Base-by-base conservation (phyloP, 495 filamentous ascomycete genomes). In the Lasiosphaeriaceae sp. region DNA sequence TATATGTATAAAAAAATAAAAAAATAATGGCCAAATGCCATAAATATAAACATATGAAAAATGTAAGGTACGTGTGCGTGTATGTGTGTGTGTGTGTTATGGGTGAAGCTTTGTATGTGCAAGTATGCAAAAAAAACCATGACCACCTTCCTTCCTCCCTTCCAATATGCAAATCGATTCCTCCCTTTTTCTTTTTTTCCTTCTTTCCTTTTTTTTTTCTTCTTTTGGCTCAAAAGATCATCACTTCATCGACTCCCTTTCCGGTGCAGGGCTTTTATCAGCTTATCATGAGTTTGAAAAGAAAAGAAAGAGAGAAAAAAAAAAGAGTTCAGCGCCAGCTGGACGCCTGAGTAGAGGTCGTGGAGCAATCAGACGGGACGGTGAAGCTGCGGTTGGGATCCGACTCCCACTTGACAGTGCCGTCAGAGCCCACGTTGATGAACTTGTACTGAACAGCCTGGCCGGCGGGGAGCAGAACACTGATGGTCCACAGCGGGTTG, bases 401-500 rank as follows among this genome's bases (percentile, higher is more conserved):
- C 29, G 76, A 73, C 68, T 89, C 86, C 87, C 86, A 89, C 19
- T 59, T 69, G 1, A 87, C 73, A 2, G 66, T 65, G 3, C 84
- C 81, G 64, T 83, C 77, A 2, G 70, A 65, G 47, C 75, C 71
- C 34, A 85, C 72, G 8, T 79, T 78, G 55, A 90, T 82, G 61
- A 82, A 92, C 72, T 90, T 90, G 64, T 90, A 90, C 67, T 85
- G 58, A 26, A 90, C 74, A 7, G 58, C 63, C 44, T 72, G 69
- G 1, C 86, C 84, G 0, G 78, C 77, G 0, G 77, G 66, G 2
- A 89, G 59, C 2, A 63, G 67, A 4, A 86, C 58, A 0, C 79
- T 80, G 1, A 66, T 78, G 45, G 55, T 77, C 86, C 86, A 90
- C 11, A 85, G 54, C 2, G 81, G 80, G 59, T 87, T 76, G 54